These are phyloP conservation scores for Anethum foeniculum DNA, from an alignment of 140 eudicot species.

Conservation along the genomic window DNA sequence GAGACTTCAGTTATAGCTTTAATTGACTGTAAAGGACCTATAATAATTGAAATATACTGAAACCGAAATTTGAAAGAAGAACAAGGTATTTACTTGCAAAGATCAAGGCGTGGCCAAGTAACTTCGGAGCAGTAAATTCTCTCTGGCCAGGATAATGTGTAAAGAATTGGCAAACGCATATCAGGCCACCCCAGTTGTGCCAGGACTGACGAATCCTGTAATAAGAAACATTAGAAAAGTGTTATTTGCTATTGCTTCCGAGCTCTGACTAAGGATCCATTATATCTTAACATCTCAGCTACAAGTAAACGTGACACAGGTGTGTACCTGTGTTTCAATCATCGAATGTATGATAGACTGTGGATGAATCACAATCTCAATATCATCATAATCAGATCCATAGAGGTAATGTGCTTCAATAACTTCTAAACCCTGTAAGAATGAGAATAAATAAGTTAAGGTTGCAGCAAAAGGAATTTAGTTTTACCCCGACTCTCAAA, in stretches of 20 bases:
- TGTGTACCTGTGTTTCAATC: slow-evolving; percentile 87
- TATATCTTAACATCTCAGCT: neutral
- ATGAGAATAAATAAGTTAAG: neutral
- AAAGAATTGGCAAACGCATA: slow-evolving; percentile 91
- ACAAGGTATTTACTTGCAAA: slow-evolving; percentile 63
- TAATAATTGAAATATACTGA: neutral
- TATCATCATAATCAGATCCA: slow-evolving; percentile 79
- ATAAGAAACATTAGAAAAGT: neutral
- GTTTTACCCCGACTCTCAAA: neutral
- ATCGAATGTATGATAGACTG: slow-evolving; percentile 97
- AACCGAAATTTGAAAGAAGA: neutral
- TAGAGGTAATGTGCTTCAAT: slow-evolving; percentile 97
- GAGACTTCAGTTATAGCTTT: neutral
- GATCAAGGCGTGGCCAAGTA: slow-evolving; percentile 99
- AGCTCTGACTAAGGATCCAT: neutral
- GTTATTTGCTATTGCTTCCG: neutral
- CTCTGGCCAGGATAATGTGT: slow-evolving; percentile 94
- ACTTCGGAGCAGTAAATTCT: slow-evolving; percentile 85
- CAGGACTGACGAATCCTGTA: slow-evolving; percentile 82
- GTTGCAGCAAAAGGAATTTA: neutral
- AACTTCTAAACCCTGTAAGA: slow-evolving; percentile 88
- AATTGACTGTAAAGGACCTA: neutral
- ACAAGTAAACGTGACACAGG: neutral
- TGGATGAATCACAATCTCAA: slow-evolving; percentile 95
- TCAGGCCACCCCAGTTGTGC: slow-evolving; percentile 99